Conservation (phyloP, 2,329 filamentous ascomycete genomes). For the Venturiaceae sp. region DNA sequence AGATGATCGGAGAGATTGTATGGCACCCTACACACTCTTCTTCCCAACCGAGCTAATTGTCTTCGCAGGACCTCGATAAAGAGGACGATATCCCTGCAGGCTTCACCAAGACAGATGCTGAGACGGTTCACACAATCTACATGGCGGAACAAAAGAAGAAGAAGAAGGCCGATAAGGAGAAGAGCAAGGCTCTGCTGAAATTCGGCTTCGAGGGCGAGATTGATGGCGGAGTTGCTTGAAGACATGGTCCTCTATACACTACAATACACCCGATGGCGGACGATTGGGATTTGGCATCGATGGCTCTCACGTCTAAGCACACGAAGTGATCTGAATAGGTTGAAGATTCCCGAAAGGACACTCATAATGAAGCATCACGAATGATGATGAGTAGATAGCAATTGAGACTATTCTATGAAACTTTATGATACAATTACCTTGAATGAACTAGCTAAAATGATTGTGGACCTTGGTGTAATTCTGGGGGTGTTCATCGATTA, state of each 20-base stretch:
- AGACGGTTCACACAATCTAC: slow-evolving; percentile 62
- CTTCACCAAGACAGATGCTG: slow-evolving; percentile 56
- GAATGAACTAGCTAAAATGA: no score
- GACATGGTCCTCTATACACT: background rate
- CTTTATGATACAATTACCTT: no score
- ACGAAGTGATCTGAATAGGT: background rate
- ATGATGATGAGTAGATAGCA: background rate
- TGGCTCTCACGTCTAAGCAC: background rate
- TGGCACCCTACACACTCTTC: background rate
- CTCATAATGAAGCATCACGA: background rate
- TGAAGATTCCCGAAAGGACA: background rate
- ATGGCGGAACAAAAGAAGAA: slow-evolving; percentile 61
- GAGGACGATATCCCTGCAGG: slow-evolving; percentile 76
- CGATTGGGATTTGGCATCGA: background rate
- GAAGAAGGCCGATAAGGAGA: slow-evolving; percentile 59
- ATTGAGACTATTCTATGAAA: background rate
- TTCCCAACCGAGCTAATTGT: background rate
- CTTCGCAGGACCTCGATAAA: slow-evolving; percentile 70
- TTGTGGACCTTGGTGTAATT: no score
- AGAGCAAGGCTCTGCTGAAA: background rate
- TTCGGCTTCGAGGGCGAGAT: slow-evolving; percentile 9
- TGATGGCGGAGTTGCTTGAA: background rate
- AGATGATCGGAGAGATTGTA: slow-evolving; percentile 80
- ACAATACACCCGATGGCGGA: background rate
- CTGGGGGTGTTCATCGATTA: no score